These are phyloP conservation scores for Pyrus communis DNA, from an alignment of 306 rosid species.

Conservation along the genomic window DNA sequence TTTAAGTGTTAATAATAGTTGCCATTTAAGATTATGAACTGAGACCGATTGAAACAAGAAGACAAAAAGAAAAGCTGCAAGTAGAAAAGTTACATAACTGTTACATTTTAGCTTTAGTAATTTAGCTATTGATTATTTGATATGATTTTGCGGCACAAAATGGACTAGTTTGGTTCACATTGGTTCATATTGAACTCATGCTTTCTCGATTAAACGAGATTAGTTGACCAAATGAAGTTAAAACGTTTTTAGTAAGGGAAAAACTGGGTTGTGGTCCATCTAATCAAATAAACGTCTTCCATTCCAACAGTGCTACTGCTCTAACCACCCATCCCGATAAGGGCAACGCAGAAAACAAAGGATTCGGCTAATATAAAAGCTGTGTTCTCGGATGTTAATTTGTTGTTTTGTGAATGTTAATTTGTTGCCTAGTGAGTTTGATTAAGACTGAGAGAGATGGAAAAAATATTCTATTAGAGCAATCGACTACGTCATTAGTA, in stretches of 20 bases:
- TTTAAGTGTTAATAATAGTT: not conserved
- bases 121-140: no score
- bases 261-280: not conserved
- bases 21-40: not conserved
- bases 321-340: no score
- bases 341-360: no score
- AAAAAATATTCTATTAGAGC: no score
- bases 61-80: not conserved
- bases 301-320: no score
- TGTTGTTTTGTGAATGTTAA: no score
- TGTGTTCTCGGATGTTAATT: not conserved
- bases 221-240: not conserved
- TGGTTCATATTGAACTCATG: not conserved
- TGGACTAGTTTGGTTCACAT: not conserved
- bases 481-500: no score
- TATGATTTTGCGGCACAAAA: not conserved
- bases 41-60: not conserved
- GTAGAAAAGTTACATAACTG: not conserved
- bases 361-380: no score
- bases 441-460: not conserved
- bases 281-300: no score
- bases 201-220: not conserved
- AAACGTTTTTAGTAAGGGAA: not conserved
- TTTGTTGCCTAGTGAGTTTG: not conserved
- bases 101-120: no score